Conservation (phyloP, 768 basidiomycete species). For the Lactifluus piperatus region DNA sequence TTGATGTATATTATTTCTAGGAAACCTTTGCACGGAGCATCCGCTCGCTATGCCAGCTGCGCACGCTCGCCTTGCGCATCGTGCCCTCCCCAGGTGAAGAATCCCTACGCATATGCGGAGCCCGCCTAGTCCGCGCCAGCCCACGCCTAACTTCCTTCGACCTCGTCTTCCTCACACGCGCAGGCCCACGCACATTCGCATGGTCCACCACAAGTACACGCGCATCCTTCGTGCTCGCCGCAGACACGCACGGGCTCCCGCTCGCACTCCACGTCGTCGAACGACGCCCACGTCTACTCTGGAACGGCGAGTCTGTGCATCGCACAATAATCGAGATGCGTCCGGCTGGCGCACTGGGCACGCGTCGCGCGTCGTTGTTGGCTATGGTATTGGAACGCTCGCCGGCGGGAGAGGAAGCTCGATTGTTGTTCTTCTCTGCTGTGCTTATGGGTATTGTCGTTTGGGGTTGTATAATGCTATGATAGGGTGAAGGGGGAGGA, state of each 20-base stretch:
- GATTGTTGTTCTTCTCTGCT: conserved; percentile 11
- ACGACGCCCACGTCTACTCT: not conserved
- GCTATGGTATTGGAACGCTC: conserved; percentile 14
- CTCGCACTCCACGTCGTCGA: conserved; percentile 15
- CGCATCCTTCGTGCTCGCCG: conserved; percentile 11
- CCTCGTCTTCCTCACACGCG: conserved; percentile 51
- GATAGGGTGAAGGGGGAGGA: not conserved
- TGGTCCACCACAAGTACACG: not conserved
- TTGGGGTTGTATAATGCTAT: conserved; percentile 9
- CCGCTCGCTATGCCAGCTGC: no score
- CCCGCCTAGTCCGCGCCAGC: conserved; percentile 53
- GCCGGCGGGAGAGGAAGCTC: conserved; percentile 17
- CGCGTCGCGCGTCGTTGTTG: conserved; percentile 4
- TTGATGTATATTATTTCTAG: no score
- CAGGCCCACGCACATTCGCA: conserved; percentile 25
- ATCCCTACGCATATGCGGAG: conserved; percentile 47
- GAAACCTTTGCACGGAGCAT: no score
- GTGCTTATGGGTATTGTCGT: conserved; percentile 4
- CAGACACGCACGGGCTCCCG: conserved; percentile 17
- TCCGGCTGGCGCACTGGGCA: conserved; percentile 10
- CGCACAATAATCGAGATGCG: conserved; percentile 8
- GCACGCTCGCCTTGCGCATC: conserved; percentile 51
- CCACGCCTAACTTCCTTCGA: conserved; percentile 55
- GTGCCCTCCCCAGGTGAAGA: conserved; percentile 62
- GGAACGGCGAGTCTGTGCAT: not conserved